phyloP scores from a whole-genome alignment of 2,329 filamentous ascomycete species.

The Nemania sp. region DNA sequence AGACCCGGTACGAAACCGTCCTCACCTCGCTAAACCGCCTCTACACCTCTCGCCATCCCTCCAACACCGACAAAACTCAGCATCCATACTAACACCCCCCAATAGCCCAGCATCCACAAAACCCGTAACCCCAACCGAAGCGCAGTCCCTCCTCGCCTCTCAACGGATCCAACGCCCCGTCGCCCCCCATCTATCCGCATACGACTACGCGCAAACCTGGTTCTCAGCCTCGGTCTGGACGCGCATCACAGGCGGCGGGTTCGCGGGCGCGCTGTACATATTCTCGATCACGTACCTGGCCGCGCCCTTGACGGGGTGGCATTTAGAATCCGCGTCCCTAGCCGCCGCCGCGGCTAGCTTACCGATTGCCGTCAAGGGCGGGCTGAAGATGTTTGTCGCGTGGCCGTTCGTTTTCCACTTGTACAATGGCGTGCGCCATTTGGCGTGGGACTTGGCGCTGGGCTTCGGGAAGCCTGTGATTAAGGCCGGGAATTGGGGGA shows the following conservation, averaged over 20 bases:
- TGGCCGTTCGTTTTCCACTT: slow-evolving; percentile 65
- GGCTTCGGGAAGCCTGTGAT: slow-evolving; percentile 56
- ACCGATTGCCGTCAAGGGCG: slow-evolving; percentile 62
- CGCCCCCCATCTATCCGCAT: slow-evolving; percentile 83
- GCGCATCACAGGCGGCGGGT: slow-evolving; percentile 77
- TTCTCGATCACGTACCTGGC: slow-evolving; percentile 81
- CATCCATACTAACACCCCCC: slow-evolving; percentile 28
- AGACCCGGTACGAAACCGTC: slow-evolving; percentile 55
- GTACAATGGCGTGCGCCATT: slow-evolving; percentile 59
- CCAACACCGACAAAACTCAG: background rate
- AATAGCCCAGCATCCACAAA: slow-evolving; percentile 59
- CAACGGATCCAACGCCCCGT: slow-evolving; percentile 84
- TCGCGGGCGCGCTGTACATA: slow-evolving; percentile 76
- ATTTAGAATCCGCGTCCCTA: slow-evolving; percentile 62
- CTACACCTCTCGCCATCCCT: background rate
- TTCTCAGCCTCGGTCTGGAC: slow-evolving; percentile 72
- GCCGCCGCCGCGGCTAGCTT: slow-evolving; percentile 63
- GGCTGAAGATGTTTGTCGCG: slow-evolving; percentile 56
- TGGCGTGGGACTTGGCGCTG: slow-evolving; percentile 55
- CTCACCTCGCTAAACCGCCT: background rate
- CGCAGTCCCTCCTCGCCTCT: slow-evolving; percentile 69
- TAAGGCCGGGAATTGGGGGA: slow-evolving; percentile 48
- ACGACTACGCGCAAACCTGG: slow-evolving; percentile 85
- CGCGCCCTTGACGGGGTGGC: slow-evolving; percentile 71
- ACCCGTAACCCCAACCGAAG: slow-evolving; percentile 58